A percentile compares a stretch with the other conserved stretches of the same genome.
phyloP scores from a whole-genome alignment of 2,329 filamentous ascomycete genomes.

The Hirsutella minnesotensis region DNA sequence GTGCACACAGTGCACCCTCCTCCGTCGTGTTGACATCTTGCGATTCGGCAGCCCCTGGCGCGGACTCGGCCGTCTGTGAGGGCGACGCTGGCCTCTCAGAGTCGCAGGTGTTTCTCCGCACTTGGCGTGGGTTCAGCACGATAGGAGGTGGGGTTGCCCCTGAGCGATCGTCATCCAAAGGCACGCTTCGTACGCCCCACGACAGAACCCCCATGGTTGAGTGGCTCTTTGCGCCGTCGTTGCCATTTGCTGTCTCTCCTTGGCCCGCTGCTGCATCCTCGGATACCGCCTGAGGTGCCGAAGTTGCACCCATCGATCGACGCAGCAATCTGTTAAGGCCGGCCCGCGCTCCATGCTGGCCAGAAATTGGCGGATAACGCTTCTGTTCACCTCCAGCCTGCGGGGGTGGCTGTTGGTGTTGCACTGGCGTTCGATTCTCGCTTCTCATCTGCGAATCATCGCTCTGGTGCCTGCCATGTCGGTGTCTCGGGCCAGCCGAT shows the following conservation, averaged over 20 bases:
- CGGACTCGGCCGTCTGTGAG: not conserved
- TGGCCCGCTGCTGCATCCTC: slow-evolving; percentile 4
- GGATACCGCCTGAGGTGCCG: slow-evolving; percentile 8
- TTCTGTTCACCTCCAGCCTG: slow-evolving; percentile 16
- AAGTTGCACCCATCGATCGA: slow-evolving; percentile 30
- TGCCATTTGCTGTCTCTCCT: not conserved
- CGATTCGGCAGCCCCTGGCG: not conserved
- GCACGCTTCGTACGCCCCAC: slow-evolving; percentile 23
- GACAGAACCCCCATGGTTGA: slow-evolving; percentile 25
- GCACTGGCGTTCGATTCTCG: slow-evolving; percentile 12
- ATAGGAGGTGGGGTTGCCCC: slow-evolving; percentile 47
- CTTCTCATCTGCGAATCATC: slow-evolving; percentile 17
- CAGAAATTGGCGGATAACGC: slow-evolving; percentile 38
- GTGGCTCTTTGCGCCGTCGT: slow-evolving; percentile 10
- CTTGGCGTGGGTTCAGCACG: slow-evolving; percentile 29
- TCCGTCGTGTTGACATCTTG: not conserved
- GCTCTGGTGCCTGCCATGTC: slow-evolving; percentile 14
- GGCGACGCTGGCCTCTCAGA: slow-evolving; percentile 8
- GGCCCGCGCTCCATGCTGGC: slow-evolving; percentile 29
- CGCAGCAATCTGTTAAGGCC: slow-evolving; percentile 40
- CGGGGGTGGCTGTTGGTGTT: slow-evolving; percentile 8
- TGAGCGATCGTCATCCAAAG: slow-evolving; percentile 28
- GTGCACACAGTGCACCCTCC: slow-evolving; percentile 3
- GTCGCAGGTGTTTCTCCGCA: slow-evolving; percentile 15
- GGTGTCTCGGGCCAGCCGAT: slow-evolving; percentile 11